phyloP scores from a whole-genome alignment of 2,329 filamentous ascomycete species.

The Neofusicoccum sp. region DNA sequence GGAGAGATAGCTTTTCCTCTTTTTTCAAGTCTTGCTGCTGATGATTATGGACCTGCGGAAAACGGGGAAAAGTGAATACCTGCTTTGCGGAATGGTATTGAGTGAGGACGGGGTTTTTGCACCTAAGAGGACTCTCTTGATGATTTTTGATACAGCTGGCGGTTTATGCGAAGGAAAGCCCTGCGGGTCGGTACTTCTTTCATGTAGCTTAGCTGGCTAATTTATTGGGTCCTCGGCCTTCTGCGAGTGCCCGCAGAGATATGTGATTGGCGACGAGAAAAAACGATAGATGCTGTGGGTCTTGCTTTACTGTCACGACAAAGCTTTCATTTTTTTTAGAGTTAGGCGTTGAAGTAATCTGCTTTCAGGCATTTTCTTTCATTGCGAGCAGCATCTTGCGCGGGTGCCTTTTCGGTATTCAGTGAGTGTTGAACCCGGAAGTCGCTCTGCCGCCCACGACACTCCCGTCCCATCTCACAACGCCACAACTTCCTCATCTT shows the following conservation, averaged over 20 bases:
- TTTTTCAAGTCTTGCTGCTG: background rate
- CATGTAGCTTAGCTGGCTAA: constrained; percentile 11
- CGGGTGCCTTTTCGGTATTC: no score
- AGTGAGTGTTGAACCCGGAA: no score
- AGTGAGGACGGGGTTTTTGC: background rate
- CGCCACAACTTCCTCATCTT: no score
- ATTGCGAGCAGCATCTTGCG: no score
- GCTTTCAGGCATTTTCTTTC: no score
- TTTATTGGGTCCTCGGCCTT: background rate
- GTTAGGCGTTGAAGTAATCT: no score
- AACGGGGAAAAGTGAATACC: background rate
- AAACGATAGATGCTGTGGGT: background rate
- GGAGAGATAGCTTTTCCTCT: background rate
- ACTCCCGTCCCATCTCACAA: no score
- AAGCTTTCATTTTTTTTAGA: no score
- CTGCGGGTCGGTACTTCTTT: background rate
- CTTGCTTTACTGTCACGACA: no score
- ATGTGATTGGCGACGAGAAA: background rate
- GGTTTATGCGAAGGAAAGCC: background rate
- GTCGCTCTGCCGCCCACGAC: no score
- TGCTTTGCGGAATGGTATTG: background rate
- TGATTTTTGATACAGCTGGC: background rate
- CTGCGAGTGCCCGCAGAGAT: background rate
- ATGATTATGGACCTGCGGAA: background rate
- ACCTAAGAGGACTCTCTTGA: background rate